Conservation (phyloP, 352 stramenopile species). For the Globisporangium irregulare region DNA sequence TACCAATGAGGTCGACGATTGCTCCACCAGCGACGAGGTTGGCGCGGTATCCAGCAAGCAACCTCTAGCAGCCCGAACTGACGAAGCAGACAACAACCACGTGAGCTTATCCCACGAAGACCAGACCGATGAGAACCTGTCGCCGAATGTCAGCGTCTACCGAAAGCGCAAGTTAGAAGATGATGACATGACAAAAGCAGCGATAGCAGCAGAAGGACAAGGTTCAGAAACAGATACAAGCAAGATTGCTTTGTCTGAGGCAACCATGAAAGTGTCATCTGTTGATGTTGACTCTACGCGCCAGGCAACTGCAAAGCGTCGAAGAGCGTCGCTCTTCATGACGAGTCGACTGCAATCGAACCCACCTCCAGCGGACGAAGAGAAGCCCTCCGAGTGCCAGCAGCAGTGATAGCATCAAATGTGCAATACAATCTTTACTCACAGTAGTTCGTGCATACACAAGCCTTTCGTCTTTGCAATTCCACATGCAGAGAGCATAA, state of each 20-base stretch:
- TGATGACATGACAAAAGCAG: background rate
- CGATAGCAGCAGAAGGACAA: background rate
- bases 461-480: background rate
- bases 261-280: background rate
- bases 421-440: conserved; percentile 1
- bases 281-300: background rate
- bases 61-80: too few species aligned
- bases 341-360: background rate
- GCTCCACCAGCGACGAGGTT: background rate
- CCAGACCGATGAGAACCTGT: conserved; percentile 8
- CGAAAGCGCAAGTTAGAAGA: conserved; percentile 6
- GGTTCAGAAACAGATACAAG: background rate
- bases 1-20: background rate
- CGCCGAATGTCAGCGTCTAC: conserved; percentile 6
- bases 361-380: background rate
- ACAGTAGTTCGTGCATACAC: background rate
- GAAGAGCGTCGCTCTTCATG: conserved; percentile 8
- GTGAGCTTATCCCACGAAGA: background rate
- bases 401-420: conserved; percentile 14
- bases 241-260: background rate
- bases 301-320: conserved; percentile 5
- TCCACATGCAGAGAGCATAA: background rate
- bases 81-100: background rate
- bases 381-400: conserved; percentile 23
- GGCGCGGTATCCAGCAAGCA: background rate